phyloP scores from a whole-genome alignment of 371 early-diverging fungal genomes.

The Mucor indicus region DNA sequence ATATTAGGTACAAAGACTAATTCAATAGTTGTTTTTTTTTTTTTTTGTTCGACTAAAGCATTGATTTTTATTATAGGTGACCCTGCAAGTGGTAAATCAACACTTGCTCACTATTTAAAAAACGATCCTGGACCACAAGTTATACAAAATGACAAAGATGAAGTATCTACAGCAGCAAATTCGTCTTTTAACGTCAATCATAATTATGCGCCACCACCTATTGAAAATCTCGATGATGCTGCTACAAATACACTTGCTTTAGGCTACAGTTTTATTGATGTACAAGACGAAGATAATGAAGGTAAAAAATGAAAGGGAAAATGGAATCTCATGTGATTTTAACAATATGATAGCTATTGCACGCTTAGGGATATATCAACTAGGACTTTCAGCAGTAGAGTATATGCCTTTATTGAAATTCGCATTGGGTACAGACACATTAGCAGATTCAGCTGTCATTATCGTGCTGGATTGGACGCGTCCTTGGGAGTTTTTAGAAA shows the following conservation, averaged over 20 bases:
- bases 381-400: conserved; percentile 71
- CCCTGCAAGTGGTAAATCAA: conserved; percentile 72
- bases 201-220: conserved; percentile 35
- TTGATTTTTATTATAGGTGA: conserved; percentile 46
- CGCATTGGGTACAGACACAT: conserved; percentile 66
- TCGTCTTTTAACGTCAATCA: conserved; percentile 40
- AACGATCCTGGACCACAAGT: conserved; percentile 57
- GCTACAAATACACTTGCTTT: conserved; percentile 76
- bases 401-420: conserved; percentile 75
- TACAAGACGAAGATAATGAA: conserved; percentile 83
- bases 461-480: conserved; percentile 89
- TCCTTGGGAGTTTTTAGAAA: conserved; percentile 87
- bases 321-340: not conserved
- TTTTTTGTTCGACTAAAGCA: not conserved
- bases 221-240: conserved; percentile 57
- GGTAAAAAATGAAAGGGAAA: conserved; percentile 34
- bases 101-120: conserved; percentile 66
- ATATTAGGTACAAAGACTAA: conserved; percentile 52
- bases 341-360: conserved; percentile 77
- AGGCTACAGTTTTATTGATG: conserved; percentile 80
- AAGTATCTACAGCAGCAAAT: conserved; percentile 8
- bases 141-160: conserved; percentile 35
- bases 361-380: conserved; percentile 82
- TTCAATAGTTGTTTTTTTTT: not conserved
- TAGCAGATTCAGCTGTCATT: conserved; percentile 67